Base-by-base conservation (phyloP, 1,284 basidiomycete genomes). In the Boletellus deceptivus region DNA sequence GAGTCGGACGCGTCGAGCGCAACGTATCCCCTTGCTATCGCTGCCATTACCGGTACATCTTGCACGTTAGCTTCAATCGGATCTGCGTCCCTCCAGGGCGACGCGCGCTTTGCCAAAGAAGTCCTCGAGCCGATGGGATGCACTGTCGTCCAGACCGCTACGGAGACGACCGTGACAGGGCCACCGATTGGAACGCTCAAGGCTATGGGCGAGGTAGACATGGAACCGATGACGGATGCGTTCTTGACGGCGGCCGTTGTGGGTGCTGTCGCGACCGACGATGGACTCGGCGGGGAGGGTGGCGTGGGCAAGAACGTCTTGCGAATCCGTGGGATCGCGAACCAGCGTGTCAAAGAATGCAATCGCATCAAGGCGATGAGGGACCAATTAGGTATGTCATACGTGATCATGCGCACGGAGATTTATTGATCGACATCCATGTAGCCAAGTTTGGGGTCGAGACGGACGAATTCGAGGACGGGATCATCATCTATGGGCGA, bases 201-300 rank as follows among this genome's bases (percentile, higher is more conserved):
- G 47, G 50, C 63, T 0, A 61, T 62, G 49, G 92, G 92, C 35
- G 79, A 86, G 59, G 84, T 98, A 22, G 94, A 99, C 68, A 99
- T 99, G 97, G 94, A 98, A 72, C 86, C 89, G n/a, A 99, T 99
- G 96, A 99, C 97, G 10, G 96, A 99, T 68, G 96, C 95, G 6
- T 99, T 99, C 77, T 80, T 99, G 70, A 98, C 95, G 1, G 96
- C 96, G 1, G 89, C 84, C 8, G 93, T 89, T 3, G 75, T 99
- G 16, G 93, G 93, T 45, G 95, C 96, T 49, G 90, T 96, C 20
- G 92, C 93, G 0, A 57, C 75, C 8, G 59, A 65, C 24, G 70
- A 64, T 8, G 65, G 74, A 9, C 55, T 66, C 34, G 63, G 75
- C 1, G 31, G 71, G 64, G 44, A 51, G 48, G 48, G 58, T 6